A percentile compares a stretch with the other conserved stretches of the same genome.
Evolutionary conservation across 164 flowering plant species (phyloP).

Genomic region (Piper longum): DNA sequence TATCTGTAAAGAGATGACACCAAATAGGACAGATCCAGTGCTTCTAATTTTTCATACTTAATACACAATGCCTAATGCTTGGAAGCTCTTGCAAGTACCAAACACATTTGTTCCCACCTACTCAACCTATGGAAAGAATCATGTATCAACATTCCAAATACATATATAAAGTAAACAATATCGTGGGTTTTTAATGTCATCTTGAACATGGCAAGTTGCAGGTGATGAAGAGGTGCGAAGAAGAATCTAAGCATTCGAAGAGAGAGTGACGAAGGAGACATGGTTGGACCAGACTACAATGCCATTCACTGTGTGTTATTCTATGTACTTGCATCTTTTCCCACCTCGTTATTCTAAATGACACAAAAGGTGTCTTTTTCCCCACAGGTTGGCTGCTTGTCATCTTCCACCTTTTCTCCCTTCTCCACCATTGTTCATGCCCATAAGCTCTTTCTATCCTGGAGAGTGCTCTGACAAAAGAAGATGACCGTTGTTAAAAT

Average conservation of each 20-base stretch:
- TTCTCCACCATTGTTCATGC: background rate
- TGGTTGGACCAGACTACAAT: background rate
- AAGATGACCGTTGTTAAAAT: background rate
- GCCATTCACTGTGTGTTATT: background rate
- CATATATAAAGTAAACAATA: background rate
- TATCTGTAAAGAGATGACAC: background rate
- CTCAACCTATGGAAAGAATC: background rate
- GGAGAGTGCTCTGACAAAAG: background rate
- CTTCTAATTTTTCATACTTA: background rate
- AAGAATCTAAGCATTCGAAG: background rate
- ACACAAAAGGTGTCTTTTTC: background rate
- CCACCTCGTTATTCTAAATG: background rate
- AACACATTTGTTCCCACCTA: too few species aligned
- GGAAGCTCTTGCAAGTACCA: background rate
- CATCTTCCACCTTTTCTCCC: background rate
- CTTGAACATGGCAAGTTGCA: background rate
- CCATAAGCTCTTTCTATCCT: background rate
- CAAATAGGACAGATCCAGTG: background rate
- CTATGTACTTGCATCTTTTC: too few species aligned
- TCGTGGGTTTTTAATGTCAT: background rate
- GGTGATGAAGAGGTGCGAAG: background rate
- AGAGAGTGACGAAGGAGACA: background rate
- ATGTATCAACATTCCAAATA: too few species aligned
- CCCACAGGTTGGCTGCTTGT: background rate
- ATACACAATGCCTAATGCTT: background rate